A percentile compares a stretch with the other conserved stretches of the same genome.
Evolutionary conservation across 1,284 basidiomycete species (phyloP).

Genomic region (Kwoniella shivajii): DNA sequence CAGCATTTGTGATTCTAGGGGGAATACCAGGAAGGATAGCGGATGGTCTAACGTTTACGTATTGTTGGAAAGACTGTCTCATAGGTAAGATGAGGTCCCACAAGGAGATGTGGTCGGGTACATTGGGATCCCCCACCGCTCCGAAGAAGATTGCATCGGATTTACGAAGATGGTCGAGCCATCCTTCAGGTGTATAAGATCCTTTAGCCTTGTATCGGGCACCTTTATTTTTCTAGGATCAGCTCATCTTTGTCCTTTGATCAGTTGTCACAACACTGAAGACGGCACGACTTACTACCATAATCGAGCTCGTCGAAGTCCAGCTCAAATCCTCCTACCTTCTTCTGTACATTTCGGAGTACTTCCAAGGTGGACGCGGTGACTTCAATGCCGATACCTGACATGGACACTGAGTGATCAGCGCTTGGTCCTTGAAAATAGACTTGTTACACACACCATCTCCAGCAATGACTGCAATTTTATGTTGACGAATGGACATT

Average conservation of each 20-base stretch:
- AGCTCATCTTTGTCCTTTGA: background rate
- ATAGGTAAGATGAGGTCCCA: constrained; percentile 61
- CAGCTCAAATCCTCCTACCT: constrained; percentile 41
- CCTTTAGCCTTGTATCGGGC: constrained; percentile 45
- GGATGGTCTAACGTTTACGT: constrained; percentile 61
- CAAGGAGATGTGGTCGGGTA: constrained; percentile 62
- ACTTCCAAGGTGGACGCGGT: constrained; percentile 54
- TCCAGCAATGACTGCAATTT: constrained; percentile 60
- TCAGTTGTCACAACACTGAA: background rate
- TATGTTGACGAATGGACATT: constrained; percentile 35
- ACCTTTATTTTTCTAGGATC: constrained; percentile 1
- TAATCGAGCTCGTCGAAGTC: constrained; percentile 53
- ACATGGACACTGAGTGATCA: background rate
- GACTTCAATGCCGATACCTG: constrained; percentile 59
- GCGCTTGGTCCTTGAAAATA: background rate
- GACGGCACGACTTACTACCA: constrained; percentile 49
- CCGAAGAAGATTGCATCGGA: constrained; percentile 55
- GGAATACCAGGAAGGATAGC: constrained; percentile 59
- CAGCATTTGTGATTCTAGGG: constrained; percentile 54
- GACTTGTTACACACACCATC: constrained; percentile 50
- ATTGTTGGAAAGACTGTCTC: constrained; percentile 61
- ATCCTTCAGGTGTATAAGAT: constrained; percentile 51
- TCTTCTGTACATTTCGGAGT: constrained; percentile 32
- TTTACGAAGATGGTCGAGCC: constrained; percentile 44
- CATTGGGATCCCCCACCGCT: constrained; percentile 54